Evolutionary conservation across 768 basidiomycete species (phyloP).

Genomic region (Suillus placidus): DNA sequence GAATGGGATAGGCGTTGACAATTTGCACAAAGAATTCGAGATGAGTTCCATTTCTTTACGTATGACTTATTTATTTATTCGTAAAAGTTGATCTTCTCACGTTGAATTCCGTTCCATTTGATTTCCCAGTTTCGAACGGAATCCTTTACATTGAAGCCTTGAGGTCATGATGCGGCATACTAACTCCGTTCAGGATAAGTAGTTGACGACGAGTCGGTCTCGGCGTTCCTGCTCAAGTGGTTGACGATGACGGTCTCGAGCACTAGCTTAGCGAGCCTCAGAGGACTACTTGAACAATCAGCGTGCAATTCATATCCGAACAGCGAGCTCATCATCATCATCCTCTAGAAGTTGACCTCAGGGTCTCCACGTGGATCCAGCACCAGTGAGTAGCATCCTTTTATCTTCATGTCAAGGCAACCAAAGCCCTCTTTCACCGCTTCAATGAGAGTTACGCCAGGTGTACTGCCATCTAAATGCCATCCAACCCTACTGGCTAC

Average conservation of each 20-base stretch:
- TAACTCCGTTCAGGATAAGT: not conserved
- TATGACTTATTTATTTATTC: not conserved
- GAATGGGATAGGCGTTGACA: constrained; percentile 14
- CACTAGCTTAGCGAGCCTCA: not conserved
- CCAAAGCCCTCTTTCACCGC: not conserved
- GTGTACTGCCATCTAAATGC: not conserved
- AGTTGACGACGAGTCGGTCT: not conserved
- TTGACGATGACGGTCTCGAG: not conserved
- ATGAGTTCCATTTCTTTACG: not conserved
- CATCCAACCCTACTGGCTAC: not conserved
- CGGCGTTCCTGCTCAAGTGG: not conserved
- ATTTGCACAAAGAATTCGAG: not conserved
- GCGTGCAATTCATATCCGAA: constrained; percentile 28
- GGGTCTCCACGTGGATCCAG: not conserved
- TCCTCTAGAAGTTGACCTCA: not conserved
- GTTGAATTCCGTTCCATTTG: not conserved
- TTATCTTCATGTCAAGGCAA: not conserved
- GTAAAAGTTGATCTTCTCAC: constrained; percentile 11
- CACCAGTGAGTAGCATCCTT: not conserved
- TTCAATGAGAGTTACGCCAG: not conserved
- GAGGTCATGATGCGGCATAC: not conserved
- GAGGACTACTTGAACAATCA: constrained; percentile 2
- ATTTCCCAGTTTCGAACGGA: constrained; percentile 11
- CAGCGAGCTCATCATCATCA: not conserved
- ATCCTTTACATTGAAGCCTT: not conserved